A percentile compares a stretch with the other conserved stretches of the same genome.
phyloP scores from a whole-genome alignment of 345 rosid species.

The sweet orange (Citrus sinensis) region DVS_A1.0 CM039169.1:27731001-27731500 shows the following conservation, averaged over 20 bases:
- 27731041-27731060: neutral
- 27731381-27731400: constrained; percentile 38
- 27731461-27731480: constrained; percentile 48
- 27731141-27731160: constrained; percentile 42
- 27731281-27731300: constrained; percentile 40
- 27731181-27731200: constrained; percentile 23
- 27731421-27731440: constrained; percentile 63
- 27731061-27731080: neutral
- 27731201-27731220: constrained; percentile 6
- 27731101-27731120: constrained; percentile 30
- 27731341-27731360: constrained; percentile 22
- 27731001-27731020: neutral
- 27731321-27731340: constrained; percentile 44
- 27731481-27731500: constrained; percentile 78
- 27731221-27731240: neutral
- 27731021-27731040: neutral
- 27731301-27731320: constrained; percentile 67
- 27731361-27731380: constrained; percentile 89
- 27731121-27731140: constrained; percentile 34
- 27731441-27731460: constrained; percentile 61
- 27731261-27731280: constrained; percentile 59
- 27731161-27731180: constrained; percentile 38
- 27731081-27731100: constrained; percentile 10
- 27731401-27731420: constrained; percentile 72
- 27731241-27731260: constrained; percentile 23